Evolutionary conservation across 805 yeast genomes (phyloP).

Genomic region (Diddensiella santjacobensis): DNA sequence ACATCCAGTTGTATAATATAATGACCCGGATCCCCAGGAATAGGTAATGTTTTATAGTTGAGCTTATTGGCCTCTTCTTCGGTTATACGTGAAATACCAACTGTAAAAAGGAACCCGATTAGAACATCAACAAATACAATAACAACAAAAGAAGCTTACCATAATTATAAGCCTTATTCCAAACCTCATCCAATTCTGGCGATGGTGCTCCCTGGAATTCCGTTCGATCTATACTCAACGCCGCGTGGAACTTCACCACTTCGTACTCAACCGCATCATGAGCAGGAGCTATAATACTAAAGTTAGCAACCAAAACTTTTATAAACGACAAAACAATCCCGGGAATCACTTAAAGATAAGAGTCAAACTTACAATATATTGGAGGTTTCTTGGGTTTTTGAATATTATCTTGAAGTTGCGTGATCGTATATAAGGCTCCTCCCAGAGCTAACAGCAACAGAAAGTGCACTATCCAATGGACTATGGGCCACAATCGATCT

Average conservation of each 20-base stretch:
- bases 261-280: slow-evolving; percentile 4
- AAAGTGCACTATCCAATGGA: slow-evolving; percentile 5
- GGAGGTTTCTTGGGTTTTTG: background rate
- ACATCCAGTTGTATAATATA: slow-evolving; percentile 5
- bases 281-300: slow-evolving; percentile 6
- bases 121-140: background rate
- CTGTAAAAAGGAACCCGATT: background rate
- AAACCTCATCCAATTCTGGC: slow-evolving; percentile 7
- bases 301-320: slow-evolving; percentile 1
- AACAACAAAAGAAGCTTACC: background rate
- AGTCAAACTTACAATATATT: slow-evolving; percentile 3
- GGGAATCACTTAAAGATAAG: no score
- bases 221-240: background rate
- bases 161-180: slow-evolving; percentile 2
- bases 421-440: background rate
- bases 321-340: background rate
- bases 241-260: slow-evolving; percentile 5
- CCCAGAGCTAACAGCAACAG: background rate
- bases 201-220: slow-evolving; percentile 7
- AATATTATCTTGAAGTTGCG: background rate
- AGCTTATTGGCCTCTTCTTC: slow-evolving; percentile 7
- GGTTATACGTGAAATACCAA: slow-evolving; percentile 1
- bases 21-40: slow-evolving; percentile 9
- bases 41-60: slow-evolving; percentile 2
- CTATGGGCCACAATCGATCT: background rate